These are phyloP conservation scores for Ogataea trehaloabstinens DNA, from an alignment of 805 yeast genomes.

Conservation along the genomic window DNA sequence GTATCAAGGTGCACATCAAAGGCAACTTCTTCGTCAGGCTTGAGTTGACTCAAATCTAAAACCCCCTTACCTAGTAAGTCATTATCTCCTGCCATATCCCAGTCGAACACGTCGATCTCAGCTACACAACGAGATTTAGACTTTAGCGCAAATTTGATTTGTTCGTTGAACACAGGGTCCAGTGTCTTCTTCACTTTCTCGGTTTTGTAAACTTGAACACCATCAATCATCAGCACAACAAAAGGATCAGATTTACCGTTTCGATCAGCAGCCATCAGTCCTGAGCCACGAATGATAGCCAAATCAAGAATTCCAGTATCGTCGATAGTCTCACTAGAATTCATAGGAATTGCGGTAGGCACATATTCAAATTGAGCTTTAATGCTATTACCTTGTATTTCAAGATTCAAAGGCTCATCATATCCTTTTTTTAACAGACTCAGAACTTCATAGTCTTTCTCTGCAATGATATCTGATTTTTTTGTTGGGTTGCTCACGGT, in stretches of 20 bases:
- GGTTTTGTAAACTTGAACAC: conserved; percentile 52
- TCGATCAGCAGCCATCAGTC: conserved; percentile 58
- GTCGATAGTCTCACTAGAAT: conserved; percentile 56
- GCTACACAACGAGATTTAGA: conserved; percentile 59
- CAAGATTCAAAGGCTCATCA: conserved; percentile 43
- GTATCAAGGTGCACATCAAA: conserved; percentile 54
- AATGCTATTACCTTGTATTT: conserved; percentile 38
- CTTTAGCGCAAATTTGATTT: conserved; percentile 53
- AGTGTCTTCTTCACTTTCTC: conserved; percentile 63
- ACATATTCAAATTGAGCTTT: conserved; percentile 54
- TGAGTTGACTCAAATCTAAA: conserved; percentile 49
- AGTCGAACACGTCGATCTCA: conserved; percentile 56
- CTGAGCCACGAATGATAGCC: conserved; percentile 54
- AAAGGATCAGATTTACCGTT: conserved; percentile 81
- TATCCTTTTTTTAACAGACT: conserved; percentile 54
- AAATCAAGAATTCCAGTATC: conserved; percentile 67
- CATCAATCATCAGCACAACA: conserved; percentile 52
- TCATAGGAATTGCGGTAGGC: conserved; percentile 55
- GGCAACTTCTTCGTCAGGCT: conserved; percentile 40
- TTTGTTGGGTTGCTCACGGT: conserved; percentile 47
- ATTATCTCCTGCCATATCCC: conserved; percentile 76
- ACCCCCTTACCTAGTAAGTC: conserved; percentile 54
- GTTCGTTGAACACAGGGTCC: conserved; percentile 77
- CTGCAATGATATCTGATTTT: conserved; percentile 49
- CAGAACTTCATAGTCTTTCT: conserved; percentile 46